phyloP scores from a whole-genome alignment of 208 protist genomes.

The Trypanosoma congolense region DNA sequence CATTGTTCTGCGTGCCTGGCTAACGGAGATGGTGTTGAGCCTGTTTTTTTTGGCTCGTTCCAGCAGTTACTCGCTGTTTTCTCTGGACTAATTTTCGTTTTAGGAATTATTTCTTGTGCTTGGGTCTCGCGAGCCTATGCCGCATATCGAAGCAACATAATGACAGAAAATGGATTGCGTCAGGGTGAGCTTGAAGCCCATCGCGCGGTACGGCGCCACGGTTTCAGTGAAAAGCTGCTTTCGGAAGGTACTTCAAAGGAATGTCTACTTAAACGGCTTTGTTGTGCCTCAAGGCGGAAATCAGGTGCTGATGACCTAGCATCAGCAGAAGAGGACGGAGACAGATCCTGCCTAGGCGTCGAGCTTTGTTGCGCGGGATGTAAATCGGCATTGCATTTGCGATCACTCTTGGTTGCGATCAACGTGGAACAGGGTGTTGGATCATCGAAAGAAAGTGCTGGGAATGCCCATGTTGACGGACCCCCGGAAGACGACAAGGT shows the following conservation, averaged over 20 bases:
- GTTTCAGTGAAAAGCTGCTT: constrained; percentile 25
- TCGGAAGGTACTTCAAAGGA: background rate
- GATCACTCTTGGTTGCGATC: constrained; percentile 5
- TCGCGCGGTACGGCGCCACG: constrained; percentile 37
- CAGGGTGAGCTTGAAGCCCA: constrained; percentile 21
- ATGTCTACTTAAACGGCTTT: no score
- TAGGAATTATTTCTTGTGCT: constrained; percentile 24
- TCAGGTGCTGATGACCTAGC: no score
- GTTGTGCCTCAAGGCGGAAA: no score
- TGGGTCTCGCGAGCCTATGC: constrained; percentile 14
- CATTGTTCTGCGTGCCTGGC: constrained; percentile 29
- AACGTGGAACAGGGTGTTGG: constrained; percentile 14
- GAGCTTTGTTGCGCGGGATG: constrained; percentile 1
- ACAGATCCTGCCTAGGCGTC: background rate
- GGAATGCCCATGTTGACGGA: background rate
- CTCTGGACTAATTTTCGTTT: constrained; percentile 23
- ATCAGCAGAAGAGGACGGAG: background rate
- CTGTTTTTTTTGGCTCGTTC: constrained; percentile 16
- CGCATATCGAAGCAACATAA: constrained; percentile 9
- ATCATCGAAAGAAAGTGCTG: background rate
- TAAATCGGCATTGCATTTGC: constrained; percentile 2
- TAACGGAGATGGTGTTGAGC: constrained; percentile 28
- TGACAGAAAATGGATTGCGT: constrained; percentile 18
- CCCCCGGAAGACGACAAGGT: constrained; percentile 22
- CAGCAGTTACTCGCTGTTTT: constrained; percentile 22